Base-by-base conservation (phyloP, 1,284 basidiomycete species). In the Ustilago esculenta region DNA sequence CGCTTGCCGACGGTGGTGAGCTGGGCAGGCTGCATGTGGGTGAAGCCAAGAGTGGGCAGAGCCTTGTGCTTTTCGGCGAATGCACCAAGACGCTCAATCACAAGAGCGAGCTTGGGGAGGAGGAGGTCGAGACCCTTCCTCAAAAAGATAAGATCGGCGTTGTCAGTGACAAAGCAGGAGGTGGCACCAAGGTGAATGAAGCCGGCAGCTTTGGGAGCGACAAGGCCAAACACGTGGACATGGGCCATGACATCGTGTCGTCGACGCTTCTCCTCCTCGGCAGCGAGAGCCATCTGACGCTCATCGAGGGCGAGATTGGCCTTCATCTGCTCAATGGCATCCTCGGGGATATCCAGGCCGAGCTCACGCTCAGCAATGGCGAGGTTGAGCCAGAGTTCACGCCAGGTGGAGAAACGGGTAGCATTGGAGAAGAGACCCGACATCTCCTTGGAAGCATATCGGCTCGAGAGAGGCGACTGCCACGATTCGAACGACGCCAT, bases 221-320 rank as follows among this genome's bases (percentile, higher is more conserved):
- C 91, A 27, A 87, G 87, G 11, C 95, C 95, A 82, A 97, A 98
- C 9, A 93, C 95, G 84, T 98, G 93, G 35, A 98, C 95, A 83
- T 98, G 95, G 0, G 95, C 95, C 95, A 98, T 98, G 48, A 98
- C 94, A 84, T 98, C 95, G 84, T 98, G 95, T n/a, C 95, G 87
- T 24, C 96, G 85, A 83, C 92, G 94, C 86, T 96, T 98, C 85
- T 98, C 95, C 83, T 98, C 96, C 66, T 88, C 86, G 0, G 93
- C 94, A 2, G 95, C 95, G 50, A 92, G 86, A 72, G 90, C 90
- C 83, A 98, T 97, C 84, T 98, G 96, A 39, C 89, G 88, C 37
- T 89, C 90, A 67, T 94, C 92, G 33, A 98, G 85, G 50, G 88
- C 83, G 47, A 98, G 87, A 84, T 98, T 90, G 42, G 86, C 87